Evolutionary conservation across 805 yeast genomes (phyloP).

Genomic region (Starmerella tilneyi): DNA sequence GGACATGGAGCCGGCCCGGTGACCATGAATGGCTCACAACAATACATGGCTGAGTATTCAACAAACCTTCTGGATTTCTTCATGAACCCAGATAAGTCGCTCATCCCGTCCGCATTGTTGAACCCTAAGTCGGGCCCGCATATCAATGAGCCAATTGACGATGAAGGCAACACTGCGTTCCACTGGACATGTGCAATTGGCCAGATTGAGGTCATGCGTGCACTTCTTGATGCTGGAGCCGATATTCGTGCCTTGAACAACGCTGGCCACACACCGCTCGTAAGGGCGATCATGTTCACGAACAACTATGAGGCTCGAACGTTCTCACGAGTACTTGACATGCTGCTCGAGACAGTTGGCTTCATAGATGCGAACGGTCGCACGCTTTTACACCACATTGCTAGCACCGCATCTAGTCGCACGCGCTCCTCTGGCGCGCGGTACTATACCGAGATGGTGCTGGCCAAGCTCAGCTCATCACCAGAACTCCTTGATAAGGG

Average conservation of each 20-base stretch:
- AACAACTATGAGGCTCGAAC: constrained; percentile 74
- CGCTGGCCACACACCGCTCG: constrained; percentile 77
- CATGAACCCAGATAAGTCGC: constrained; percentile 46
- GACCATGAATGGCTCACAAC: constrained; percentile 12
- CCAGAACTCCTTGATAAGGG: constrained; percentile 11
- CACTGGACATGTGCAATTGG: constrained; percentile 99
- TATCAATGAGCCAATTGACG: constrained; percentile 73
- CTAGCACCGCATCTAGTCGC: constrained; percentile 53
- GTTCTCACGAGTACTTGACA: constrained; percentile 66
- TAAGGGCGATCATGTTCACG: constrained; percentile 75
- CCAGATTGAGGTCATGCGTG: constrained; percentile 61
- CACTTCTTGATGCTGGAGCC: constrained; percentile 67
- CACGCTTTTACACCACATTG: constrained; percentile 80
- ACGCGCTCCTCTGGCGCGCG: constrained; percentile 68
- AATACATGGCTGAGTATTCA: constrained; percentile 34
- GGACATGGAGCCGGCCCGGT: background rate
- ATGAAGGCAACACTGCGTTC: constrained; percentile 86
- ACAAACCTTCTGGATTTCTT: constrained; percentile 44
- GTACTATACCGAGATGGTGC: constrained; percentile 66
- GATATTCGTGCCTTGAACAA: constrained; percentile 49
- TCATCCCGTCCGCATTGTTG: constrained; percentile 54
- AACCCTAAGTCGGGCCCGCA: constrained; percentile 58
- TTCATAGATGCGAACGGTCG: constrained; percentile 62
- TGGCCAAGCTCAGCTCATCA: constrained; percentile 57
- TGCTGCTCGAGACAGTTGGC: constrained; percentile 65